Evolutionary conservation across 78 protist species (phyloP).

Genomic region (Chrysochromulina tobinii): DNA sequence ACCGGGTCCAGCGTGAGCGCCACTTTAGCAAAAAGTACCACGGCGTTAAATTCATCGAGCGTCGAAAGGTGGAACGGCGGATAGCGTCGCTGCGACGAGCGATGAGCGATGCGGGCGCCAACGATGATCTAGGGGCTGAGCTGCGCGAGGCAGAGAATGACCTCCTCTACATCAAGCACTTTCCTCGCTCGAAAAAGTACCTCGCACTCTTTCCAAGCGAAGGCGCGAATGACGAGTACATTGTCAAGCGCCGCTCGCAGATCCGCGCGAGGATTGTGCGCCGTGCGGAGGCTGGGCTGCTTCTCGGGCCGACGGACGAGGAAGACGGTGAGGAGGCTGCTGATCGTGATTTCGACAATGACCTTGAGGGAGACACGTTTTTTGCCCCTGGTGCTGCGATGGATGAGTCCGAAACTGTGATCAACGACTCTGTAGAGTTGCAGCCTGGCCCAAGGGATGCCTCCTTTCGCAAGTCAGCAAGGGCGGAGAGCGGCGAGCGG

Average conservation of each 20-base stretch:
- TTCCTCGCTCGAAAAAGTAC: background rate
- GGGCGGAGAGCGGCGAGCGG: no score
- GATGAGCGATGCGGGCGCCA: background rate
- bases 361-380: background rate
- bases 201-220: background rate
- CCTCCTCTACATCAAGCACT: background rate
- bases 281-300: background rate
- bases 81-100: background rate
- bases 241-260: background rate
- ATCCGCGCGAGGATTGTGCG: conserved; percentile 10
- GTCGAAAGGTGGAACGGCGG: background rate
- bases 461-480: no score
- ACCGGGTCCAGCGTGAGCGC: background rate
- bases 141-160: background rate
- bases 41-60: background rate
- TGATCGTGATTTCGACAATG: background rate
- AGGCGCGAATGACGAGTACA: background rate
- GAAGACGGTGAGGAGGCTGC: background rate
- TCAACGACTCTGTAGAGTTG: no score
- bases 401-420: no score
- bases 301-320: background rate
- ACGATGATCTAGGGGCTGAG: background rate
- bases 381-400: background rate
- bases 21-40: background rate
- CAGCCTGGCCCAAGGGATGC: no score